phyloP scores from a whole-genome alignment of 2,329 filamentous ascomycete genomes.

The Xylariaceae sp. region DNA sequence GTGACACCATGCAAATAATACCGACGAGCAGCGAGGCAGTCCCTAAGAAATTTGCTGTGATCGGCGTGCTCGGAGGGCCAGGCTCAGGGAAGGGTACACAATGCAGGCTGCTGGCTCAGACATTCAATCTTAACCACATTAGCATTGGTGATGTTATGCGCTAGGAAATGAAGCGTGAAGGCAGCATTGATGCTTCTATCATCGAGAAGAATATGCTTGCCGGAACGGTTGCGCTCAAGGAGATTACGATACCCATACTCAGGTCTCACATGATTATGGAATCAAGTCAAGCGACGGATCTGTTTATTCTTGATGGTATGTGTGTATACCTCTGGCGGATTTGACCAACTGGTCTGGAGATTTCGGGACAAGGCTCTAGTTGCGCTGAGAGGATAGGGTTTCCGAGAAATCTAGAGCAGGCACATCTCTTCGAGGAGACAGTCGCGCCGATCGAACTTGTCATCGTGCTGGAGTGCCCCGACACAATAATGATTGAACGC shows the following conservation, averaged over 20 bases:
- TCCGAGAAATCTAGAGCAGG: slow-evolving; percentile 2
- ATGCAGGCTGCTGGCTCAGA: slow-evolving; percentile 4
- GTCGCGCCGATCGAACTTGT: neutral
- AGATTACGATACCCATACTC: neutral
- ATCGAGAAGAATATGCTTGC: slow-evolving; percentile 10
- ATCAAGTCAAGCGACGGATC: neutral
- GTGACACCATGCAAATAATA: too few relatives aligned
- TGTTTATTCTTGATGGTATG: slow-evolving; percentile 8
- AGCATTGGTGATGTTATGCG: slow-evolving; percentile 6
- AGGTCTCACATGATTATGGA: neutral
- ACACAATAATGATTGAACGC: neutral
- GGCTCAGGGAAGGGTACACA: slow-evolving; percentile 9
- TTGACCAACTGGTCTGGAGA: neutral
- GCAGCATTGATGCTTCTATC: slow-evolving; percentile 2
- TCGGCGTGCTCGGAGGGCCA: slow-evolving; percentile 6
- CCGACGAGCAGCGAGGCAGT: too few relatives aligned
- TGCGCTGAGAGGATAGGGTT: neutral
- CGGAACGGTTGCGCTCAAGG: slow-evolving; percentile 5
- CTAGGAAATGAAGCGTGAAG: neutral
- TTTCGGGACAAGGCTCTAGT: neutral
- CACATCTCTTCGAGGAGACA: neutral
- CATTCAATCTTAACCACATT: slow-evolving; percentile 3
- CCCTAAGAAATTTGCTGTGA: neutral
- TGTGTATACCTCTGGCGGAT: too few relatives aligned
- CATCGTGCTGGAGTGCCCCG: slow-evolving; percentile 9